These are phyloP conservation scores for Coemansia sp. DNA, from an alignment of 192 early-diverging fungal genomes.

Conservation along the genomic window DNA sequence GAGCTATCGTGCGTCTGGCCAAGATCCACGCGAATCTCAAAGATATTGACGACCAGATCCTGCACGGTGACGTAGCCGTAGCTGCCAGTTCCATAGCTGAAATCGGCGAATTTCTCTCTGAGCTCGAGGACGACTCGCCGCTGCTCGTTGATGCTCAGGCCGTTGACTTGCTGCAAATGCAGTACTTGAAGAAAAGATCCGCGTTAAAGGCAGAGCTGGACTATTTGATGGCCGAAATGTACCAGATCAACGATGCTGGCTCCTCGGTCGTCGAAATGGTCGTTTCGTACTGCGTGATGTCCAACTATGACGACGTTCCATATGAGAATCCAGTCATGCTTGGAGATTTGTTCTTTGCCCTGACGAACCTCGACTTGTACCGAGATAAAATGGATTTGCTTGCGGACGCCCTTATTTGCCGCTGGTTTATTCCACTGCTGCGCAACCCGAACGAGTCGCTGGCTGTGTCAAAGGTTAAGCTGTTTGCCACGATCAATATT, in stretches of 20 bases:
- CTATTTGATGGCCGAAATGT: conserved; percentile 35
- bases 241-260: conserved; percentile 11
- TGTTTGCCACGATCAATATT: conserved; percentile 39
- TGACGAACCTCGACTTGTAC: conserved; percentile 43
- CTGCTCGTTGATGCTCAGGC: conserved; percentile 4
- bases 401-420: conserved; percentile 19
- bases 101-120: conserved; percentile 24
- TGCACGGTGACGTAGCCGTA: conserved; percentile 44
- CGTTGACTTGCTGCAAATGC: conserved; percentile 18
- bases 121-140: conserved; percentile 24
- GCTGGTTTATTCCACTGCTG: conserved; percentile 40
- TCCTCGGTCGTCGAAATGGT: conserved; percentile 27
- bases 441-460: conserved; percentile 30
- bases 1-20: conserved; percentile 32
- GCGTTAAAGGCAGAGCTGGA: conserved; percentile 44
- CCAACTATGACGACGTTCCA: conserved; percentile 38
- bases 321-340: conserved; percentile 49
- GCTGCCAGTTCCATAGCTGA: conserved; percentile 49
- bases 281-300: conserved; percentile 24
- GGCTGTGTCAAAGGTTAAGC: conserved; percentile 18
- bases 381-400: conserved; percentile 21
- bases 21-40: conserved; percentile 47
- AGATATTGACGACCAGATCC: conserved; percentile 47
- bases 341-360: conserved; percentile 50
- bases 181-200: conserved; percentile 34